These are phyloP conservation scores for Mortierella sp. DNA, from an alignment of 371 early-diverging fungal species.

Conservation along the genomic window DNA sequence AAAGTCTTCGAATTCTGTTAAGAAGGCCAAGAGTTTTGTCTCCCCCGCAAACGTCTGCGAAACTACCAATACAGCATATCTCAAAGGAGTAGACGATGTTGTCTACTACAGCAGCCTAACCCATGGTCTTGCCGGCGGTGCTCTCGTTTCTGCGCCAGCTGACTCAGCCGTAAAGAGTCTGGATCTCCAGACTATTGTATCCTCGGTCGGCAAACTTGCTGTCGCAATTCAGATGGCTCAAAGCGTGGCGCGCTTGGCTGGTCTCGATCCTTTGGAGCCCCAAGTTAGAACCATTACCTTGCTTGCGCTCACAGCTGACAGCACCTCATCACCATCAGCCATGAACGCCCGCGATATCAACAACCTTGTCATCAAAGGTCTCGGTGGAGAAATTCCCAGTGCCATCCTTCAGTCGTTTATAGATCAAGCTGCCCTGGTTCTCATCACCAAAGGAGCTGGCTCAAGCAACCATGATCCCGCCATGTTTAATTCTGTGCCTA, in stretches of 20 bases:
- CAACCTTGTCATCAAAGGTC: conserved; percentile 20
- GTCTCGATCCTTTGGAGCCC: conserved; percentile 21
- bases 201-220: conserved; percentile 41
- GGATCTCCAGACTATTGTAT: conserved; percentile 29
- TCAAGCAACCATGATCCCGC: neutral
- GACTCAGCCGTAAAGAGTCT: conserved; percentile 28
- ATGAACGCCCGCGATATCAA: conserved; percentile 51
- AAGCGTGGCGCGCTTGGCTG: conserved; percentile 41
- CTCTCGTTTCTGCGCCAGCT: conserved; percentile 23
- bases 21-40: conserved; percentile 37
- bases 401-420: conserved; percentile 14
- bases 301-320: conserved; percentile 40
- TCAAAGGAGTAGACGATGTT: conserved; percentile 48
- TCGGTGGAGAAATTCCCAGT: conserved; percentile 26
- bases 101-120: conserved; percentile 48
- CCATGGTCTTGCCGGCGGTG: conserved; percentile 45
- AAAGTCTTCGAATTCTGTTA: conserved; percentile 42
- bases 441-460: conserved; percentile 37
- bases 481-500: conserved; percentile 20
- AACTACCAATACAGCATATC: conserved; percentile 49
- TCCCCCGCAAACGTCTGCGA: conserved; percentile 34
- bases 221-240: conserved; percentile 51
- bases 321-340: conserved; percentile 17
- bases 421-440: conserved; percentile 24
- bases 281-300: conserved; percentile 33